Percentiles rank a stretch among this genome's conserved stretches.
These are phyloP conservation scores for Globisporangium spiculum DNA, from an alignment of 352 stramenopile species.

Conservation along the genomic window DNA sequence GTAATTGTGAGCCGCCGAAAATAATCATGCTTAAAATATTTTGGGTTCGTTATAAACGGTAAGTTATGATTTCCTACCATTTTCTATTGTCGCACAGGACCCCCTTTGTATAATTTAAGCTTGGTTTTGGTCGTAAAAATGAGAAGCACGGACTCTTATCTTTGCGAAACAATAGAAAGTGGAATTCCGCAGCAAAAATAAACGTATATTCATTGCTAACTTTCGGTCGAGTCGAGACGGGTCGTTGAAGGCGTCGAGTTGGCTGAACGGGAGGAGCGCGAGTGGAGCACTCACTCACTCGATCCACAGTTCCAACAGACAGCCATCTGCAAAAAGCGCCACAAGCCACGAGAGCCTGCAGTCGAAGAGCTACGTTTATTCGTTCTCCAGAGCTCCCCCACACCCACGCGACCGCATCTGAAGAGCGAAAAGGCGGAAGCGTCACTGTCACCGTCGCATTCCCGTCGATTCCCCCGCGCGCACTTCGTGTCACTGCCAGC, in stretches of 20 bases:
- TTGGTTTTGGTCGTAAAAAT: no score
- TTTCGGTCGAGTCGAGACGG: not conserved
- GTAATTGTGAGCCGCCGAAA: no score
- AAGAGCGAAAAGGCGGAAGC: not conserved
- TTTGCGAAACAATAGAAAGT: no score
- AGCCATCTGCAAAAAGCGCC: slow-evolving; percentile 1
- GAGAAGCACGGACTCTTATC: no score
- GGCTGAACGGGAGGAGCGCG: not conserved
- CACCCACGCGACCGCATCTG: not conserved
- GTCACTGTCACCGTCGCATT: not conserved
- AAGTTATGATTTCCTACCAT: no score
- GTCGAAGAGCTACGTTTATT: not conserved
- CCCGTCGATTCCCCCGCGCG: not conserved
- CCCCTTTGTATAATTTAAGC: no score
- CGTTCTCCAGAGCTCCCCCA: not conserved
- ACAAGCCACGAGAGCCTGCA: not conserved
- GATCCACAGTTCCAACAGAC: not conserved
- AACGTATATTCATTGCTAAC: no score
- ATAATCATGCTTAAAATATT: no score
- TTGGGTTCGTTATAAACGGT: no score
- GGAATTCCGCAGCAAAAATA: no score
- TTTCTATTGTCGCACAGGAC: no score
- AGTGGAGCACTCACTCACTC: not conserved
- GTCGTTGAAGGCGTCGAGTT: slow-evolving; percentile 7
- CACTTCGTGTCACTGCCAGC: not conserved